These are phyloP conservation scores for Colletotrichum salicis DNA, from an alignment of 2,329 filamentous ascomycete genomes.

Conservation along the genomic window DNA sequence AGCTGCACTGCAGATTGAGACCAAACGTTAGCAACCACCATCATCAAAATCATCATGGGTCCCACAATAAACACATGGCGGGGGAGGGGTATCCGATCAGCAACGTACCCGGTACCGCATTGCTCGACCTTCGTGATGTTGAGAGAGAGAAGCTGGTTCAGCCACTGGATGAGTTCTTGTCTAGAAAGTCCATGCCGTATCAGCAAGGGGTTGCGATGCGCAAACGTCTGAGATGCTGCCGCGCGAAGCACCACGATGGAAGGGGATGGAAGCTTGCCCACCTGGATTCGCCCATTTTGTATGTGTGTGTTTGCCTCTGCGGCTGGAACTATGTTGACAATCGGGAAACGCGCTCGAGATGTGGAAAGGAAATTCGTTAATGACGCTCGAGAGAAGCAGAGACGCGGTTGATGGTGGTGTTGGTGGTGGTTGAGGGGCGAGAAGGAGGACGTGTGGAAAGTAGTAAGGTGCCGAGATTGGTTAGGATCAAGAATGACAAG, in stretches of 20 bases:
- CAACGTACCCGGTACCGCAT: slow-evolving; percentile 91
- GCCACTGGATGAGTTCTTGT: slow-evolving; percentile 95
- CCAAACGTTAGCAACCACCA: slow-evolving; percentile 38
- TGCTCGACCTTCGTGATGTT: slow-evolving; percentile 99
- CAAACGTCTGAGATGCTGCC: not conserved
- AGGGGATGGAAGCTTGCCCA: slow-evolving; percentile 42
- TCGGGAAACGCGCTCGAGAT: slow-evolving; percentile 5
- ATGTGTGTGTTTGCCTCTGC: slow-evolving; percentile 26
- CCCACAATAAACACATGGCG: slow-evolving; percentile 36
- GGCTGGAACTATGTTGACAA: not conserved
- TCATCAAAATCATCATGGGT: slow-evolving; percentile 25
- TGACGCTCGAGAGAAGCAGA: slow-evolving; percentile 27
- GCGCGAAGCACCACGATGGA: not conserved
- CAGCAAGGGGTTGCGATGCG: slow-evolving; percentile 19
- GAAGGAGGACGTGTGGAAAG: slow-evolving; percentile 28
- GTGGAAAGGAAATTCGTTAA: slow-evolving; percentile 18
- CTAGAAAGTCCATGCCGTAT: slow-evolving; percentile 58
- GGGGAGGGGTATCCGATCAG: slow-evolving; percentile 48
- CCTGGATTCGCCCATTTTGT: slow-evolving; percentile 74
- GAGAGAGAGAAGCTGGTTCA: slow-evolving; percentile 97
- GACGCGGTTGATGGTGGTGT: slow-evolving; percentile 5
- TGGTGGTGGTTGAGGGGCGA: not conserved
- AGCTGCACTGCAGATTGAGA: slow-evolving; percentile 73
- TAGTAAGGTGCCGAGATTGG: slow-evolving; percentile 16
- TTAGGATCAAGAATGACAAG: slow-evolving; percentile 27